Evolutionary conservation across 371 early-diverging fungal genomes (phyloP).

Genomic region (Rhizopus arrhizus): DNA sequence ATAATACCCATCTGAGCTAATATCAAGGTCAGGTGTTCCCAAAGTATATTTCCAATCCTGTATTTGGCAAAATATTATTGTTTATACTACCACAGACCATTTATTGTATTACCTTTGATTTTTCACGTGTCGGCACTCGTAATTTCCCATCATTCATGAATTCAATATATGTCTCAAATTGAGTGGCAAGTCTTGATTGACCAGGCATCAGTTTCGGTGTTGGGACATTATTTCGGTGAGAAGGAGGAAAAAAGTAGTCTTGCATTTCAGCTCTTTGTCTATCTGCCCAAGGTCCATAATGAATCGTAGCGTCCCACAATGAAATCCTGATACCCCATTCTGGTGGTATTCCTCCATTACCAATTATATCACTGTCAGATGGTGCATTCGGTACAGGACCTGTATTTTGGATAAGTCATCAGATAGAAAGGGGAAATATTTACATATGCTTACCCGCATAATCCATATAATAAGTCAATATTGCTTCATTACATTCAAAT

Average conservation of each 20-base stretch:
- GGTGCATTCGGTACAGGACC: conserved; percentile 53
- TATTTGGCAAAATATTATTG: conserved; percentile 4
- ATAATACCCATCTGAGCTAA: conserved; percentile 48
- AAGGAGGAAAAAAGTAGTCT: conserved; percentile 75
- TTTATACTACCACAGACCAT: background rate
- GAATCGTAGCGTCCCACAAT: conserved; percentile 61
- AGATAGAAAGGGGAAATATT: background rate
- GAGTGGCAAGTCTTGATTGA: conserved; percentile 58
- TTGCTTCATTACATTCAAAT: conserved; percentile 64
- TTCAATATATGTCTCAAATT: conserved; percentile 67
- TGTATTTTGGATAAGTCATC: conserved; percentile 14
- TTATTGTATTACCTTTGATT: conserved; percentile 63
- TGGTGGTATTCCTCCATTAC: conserved; percentile 68
- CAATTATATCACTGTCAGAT: conserved; percentile 34
- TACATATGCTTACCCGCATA: conserved; percentile 56
- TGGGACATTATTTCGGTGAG: conserved; percentile 58
- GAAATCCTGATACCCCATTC: conserved; percentile 75
- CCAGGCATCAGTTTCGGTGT: conserved; percentile 60
- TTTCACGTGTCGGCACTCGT: conserved; percentile 74
- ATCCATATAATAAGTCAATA: conserved; percentile 71
- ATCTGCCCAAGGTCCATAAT: conserved; percentile 90
- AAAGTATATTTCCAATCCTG: conserved; percentile 72
- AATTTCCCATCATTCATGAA: conserved; percentile 67
- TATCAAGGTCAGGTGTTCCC: conserved; percentile 37
- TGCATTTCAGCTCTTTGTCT: conserved; percentile 74